Conservation (phyloP, 129 eudicot genomes). For the Mikania micrantha region DNA sequence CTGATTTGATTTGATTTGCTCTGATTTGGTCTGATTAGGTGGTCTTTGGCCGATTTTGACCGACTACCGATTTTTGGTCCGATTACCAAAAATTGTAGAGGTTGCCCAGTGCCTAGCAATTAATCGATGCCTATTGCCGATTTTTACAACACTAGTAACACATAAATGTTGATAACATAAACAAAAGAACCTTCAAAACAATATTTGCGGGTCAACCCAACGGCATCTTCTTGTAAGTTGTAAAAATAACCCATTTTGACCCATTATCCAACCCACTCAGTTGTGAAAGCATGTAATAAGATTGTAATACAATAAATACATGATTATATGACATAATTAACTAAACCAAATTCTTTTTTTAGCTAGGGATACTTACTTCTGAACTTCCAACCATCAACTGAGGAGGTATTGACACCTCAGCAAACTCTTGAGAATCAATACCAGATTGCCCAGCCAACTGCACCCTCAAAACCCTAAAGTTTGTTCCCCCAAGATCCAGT, state of each 20-base stretch:
- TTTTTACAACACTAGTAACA: background rate
- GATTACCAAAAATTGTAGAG: too few relatives aligned
- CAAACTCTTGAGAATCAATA: conserved; percentile 60
- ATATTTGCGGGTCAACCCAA: background rate
- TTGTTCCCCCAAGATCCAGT: conserved; percentile 96
- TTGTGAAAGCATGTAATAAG: background rate
- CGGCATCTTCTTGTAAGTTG: too few relatives aligned
- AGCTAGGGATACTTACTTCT: conserved; percentile 38
- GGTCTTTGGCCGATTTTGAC: too few relatives aligned
- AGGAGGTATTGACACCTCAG: conserved; percentile 80
- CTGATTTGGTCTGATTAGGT: too few relatives aligned
- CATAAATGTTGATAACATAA: background rate
- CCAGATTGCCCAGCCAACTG: conserved; percentile 67
- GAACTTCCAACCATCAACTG: conserved; percentile 80
- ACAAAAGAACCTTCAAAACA: background rate
- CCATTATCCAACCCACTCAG: background rate
- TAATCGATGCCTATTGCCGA: too few relatives aligned
- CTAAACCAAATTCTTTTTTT: background rate
- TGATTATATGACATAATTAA: background rate
- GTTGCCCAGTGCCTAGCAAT: too few relatives aligned
- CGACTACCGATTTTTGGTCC: too few relatives aligned
- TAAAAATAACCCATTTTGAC: background rate
- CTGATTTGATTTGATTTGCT: too few relatives aligned
- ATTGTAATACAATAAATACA: background rate
- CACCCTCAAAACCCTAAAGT: conserved; percentile 80